Evolutionary conservation across 352 stramenopile species (phyloP).

Genomic region (Phytophthora rubi): DNA sequence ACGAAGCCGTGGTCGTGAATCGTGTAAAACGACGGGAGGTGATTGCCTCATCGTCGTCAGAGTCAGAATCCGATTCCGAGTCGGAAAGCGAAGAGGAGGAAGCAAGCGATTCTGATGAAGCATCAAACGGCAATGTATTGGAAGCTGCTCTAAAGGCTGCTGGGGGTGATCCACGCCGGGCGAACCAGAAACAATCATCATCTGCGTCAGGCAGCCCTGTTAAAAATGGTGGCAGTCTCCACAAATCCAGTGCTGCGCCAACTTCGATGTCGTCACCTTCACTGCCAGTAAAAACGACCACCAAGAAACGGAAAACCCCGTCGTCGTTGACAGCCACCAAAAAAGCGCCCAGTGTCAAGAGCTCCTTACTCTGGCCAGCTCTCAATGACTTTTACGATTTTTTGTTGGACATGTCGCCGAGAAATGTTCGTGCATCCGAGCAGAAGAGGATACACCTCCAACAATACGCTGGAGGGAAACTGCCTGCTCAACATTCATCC

Average conservation of each 20-base stretch:
- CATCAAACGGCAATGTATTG: constrained; percentile 44
- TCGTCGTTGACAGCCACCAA: constrained; percentile 13
- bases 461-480: constrained; percentile 38
- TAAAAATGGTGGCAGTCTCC: background rate
- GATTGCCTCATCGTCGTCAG: constrained; percentile 35
- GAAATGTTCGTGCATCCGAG: constrained; percentile 42
- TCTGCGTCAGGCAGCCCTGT: background rate
- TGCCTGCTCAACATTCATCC: constrained; percentile 53
- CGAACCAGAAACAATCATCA: background rate
- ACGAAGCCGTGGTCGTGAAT: constrained; percentile 23
- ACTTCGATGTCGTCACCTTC: constrained; percentile 1
- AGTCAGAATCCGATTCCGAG: constrained; percentile 49
- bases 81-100: constrained; percentile 36
- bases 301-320: constrained; percentile 31
- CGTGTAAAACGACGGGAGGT: constrained; percentile 16
- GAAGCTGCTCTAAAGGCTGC: constrained; percentile 65
- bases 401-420: constrained; percentile 66
- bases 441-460: constrained; percentile 34
- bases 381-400: constrained; percentile 84
- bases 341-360: constrained; percentile 46
- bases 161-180: constrained; percentile 20
- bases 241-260: background rate
- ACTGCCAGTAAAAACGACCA: constrained; percentile 8
- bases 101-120: constrained; percentile 2
- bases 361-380: constrained; percentile 71